phyloP scores from a whole-genome alignment of 2,329 filamentous ascomycete species.

The Ceratocystis ficicola region DNA sequence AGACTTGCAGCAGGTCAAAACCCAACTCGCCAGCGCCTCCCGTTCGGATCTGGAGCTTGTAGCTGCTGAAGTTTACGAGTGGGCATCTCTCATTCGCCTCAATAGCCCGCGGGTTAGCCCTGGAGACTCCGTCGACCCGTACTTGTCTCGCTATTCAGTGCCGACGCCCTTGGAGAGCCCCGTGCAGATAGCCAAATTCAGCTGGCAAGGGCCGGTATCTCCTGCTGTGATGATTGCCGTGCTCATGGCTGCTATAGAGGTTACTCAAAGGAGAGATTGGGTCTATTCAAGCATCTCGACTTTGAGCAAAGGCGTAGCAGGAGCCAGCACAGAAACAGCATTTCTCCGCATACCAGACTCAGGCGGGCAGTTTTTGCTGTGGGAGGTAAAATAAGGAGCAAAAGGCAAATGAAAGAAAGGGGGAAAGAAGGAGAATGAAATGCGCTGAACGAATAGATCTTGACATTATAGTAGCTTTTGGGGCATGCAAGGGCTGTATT shows the following conservation, averaged over 20 bases:
- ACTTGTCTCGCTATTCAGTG: constrained; percentile 51
- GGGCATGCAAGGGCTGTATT: neutral
- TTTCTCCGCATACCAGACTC: constrained; percentile 39
- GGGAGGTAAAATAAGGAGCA: constrained; percentile 38
- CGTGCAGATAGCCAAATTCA: constrained; percentile 38
- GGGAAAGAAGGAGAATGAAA: neutral
- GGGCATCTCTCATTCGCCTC: constrained; percentile 56
- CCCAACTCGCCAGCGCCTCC: constrained; percentile 24
- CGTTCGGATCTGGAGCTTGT: constrained; percentile 28
- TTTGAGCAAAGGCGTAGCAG: constrained; percentile 36
- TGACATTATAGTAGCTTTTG: neutral
- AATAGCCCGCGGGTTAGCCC: constrained; percentile 49
- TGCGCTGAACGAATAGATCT: neutral
- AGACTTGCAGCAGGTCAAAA: constrained; percentile 23
- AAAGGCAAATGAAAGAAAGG: neutral
- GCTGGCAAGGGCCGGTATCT: constrained; percentile 48
- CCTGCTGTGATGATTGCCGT: constrained; percentile 38
- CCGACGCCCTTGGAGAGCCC: constrained; percentile 22
- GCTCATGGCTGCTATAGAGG: constrained; percentile 3
- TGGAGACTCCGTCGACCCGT: constrained; percentile 51
- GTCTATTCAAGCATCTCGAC: constrained; percentile 34
- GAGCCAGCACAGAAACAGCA: constrained; percentile 38
- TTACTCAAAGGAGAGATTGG: constrained; percentile 5
- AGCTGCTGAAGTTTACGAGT: constrained; percentile 57
- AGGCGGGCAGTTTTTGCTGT: constrained; percentile 44